These are phyloP conservation scores for Leishmania aethiopica DNA, from an alignment of 208 protist genomes.

Conservation along the genomic window DNA sequence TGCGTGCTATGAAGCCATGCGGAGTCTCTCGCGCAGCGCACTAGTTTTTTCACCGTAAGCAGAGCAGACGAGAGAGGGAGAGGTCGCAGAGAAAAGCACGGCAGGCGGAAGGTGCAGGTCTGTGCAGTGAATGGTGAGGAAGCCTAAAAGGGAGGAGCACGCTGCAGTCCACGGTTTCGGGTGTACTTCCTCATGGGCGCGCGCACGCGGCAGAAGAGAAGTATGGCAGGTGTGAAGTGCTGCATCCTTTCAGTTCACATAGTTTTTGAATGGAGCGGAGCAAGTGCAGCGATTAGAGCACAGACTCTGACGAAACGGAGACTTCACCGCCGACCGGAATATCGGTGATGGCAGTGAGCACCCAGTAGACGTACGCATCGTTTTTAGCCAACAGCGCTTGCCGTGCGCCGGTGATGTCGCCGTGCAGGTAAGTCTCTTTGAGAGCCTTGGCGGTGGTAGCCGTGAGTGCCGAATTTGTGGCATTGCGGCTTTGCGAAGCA, in stretches of 20 bases:
- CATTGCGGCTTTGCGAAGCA: not conserved
- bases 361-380: conserved; percentile 26
- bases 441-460: conserved; percentile 22
- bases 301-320: conserved; percentile 7
- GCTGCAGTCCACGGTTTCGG: not conserved
- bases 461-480: conserved; percentile 3
- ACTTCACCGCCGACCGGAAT: conserved; percentile 8
- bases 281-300: not conserved
- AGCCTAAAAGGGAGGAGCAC: not conserved
- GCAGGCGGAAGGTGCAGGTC: not conserved
- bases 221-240: not conserved
- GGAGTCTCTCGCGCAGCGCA: not conserved
- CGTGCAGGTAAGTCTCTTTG: conserved; percentile 14
- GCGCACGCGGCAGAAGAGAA: not conserved
- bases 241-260: not conserved
- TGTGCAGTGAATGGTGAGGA: not conserved
- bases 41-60: not conserved
- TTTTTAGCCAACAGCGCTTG: conserved; percentile 29
- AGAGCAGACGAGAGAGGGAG: not conserved
- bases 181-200: not conserved
- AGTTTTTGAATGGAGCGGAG: no score
- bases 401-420: conserved; percentile 28
- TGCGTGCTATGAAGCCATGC: not conserved
- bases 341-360: conserved; percentile 10
- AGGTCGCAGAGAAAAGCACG: not conserved